These are phyloP conservation scores for Colletotrichum euphorbiae DNA, from an alignment of 2,329 filamentous ascomycete species.

Conservation along the genomic window DNA sequence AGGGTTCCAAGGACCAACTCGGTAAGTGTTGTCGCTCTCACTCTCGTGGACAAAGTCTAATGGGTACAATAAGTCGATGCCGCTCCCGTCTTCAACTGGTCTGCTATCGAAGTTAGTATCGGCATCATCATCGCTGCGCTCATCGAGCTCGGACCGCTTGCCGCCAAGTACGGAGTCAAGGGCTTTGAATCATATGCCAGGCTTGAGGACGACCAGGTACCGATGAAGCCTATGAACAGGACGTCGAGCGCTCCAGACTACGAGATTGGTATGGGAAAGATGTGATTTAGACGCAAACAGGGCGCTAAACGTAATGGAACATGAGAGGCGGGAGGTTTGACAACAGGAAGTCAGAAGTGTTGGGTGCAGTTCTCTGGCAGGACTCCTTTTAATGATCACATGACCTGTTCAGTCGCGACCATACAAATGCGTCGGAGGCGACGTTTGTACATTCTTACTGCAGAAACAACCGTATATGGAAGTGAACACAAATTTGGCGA, in stretches of 20 bases:
- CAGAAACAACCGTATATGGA: too few species aligned
- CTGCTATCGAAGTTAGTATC: constrained; percentile 31
- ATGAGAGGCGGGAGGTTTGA: neutral
- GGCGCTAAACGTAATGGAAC: neutral
- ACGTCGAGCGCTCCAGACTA: neutral
- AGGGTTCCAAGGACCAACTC: constrained; percentile 11
- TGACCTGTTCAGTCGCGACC: too few species aligned
- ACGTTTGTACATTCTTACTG: too few species aligned
- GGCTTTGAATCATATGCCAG: constrained; percentile 21
- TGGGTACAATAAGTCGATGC: neutral
- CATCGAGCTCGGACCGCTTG: constrained; percentile 33
- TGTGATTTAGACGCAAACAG: neutral
- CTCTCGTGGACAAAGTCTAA: neutral
- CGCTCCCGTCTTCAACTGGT: constrained; percentile 33
- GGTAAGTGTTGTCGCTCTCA: neutral
- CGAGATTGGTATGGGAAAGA: constrained; percentile 14
- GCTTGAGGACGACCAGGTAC: neutral
- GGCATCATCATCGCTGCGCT: constrained; percentile 29
- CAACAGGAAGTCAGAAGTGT: rapidly evolving
- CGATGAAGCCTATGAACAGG: neutral
- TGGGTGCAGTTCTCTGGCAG: constrained; percentile 10
- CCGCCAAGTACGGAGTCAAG: constrained; percentile 22
- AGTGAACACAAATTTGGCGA: too few species aligned
- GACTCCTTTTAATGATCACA: neutral
- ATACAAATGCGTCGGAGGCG: too few species aligned